Conservation (phyloP, 768 basidiomycete genomes). For the Dentipellis fragilis region DNA sequence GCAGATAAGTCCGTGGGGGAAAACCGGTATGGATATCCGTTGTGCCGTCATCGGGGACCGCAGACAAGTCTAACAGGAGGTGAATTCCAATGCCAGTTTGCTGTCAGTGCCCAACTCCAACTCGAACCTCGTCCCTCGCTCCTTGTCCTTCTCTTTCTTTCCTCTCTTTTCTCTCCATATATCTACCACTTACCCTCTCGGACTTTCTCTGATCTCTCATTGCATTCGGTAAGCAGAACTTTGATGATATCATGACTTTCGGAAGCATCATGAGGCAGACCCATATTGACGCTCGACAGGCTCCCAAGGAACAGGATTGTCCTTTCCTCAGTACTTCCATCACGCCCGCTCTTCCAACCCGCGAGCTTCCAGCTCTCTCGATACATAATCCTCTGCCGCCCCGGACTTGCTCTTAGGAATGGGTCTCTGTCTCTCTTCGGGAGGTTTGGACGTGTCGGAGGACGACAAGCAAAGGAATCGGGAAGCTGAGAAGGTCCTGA, state of each 20-base stretch:
- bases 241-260: not conserved
- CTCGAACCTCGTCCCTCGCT: not conserved
- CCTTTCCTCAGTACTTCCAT: not conserved
- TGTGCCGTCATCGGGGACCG: too few relatives aligned
- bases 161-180: not conserved
- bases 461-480: conserved; percentile 56
- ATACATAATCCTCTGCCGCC: not conserved
- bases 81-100: not conserved
- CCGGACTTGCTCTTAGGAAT: conserved; percentile 1
- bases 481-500: conserved; percentile 70
- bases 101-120: not conserved
- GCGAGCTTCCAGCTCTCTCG: not conserved
- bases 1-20: too few relatives aligned
- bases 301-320: not conserved
- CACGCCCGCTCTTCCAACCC: not conserved
- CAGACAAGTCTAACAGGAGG: not conserved
- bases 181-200: not conserved
- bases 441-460: conserved; percentile 58
- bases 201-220: not conserved
- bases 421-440: conserved; percentile 33
- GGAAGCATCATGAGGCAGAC: not conserved
- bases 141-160: not conserved
- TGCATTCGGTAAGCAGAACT: not conserved
- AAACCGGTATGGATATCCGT: too few relatives aligned
- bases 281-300: not conserved